These are phyloP conservation scores for Chondrus crispus DNA, from an alignment of 23 red algal genomes.

Conservation along the genomic window DNA sequence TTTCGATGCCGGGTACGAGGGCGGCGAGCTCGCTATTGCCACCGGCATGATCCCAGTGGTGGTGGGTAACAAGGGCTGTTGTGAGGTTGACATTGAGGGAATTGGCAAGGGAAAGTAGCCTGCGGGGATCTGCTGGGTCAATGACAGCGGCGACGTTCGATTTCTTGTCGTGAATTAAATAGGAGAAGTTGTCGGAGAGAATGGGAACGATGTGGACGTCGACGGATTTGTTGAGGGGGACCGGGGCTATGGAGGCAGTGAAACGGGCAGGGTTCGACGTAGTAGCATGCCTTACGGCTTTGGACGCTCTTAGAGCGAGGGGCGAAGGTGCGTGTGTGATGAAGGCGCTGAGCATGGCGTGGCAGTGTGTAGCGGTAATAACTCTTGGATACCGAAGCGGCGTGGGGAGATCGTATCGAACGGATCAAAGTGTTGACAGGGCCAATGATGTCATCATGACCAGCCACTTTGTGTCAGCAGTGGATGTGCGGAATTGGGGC, in stretches of 20 bases:
- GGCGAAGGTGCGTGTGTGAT: no score
- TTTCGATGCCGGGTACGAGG: slow-evolving; percentile 61
- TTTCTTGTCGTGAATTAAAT: slow-evolving; percentile 74
- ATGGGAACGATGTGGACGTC: slow-evolving; percentile 66
- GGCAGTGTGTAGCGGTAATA: no score
- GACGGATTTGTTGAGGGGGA: slow-evolving; percentile 26
- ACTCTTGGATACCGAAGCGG: no score
- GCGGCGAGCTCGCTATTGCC: slow-evolving; percentile 82
- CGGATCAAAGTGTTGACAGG: no score
- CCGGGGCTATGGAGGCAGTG: background rate
- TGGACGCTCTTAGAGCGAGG: no score
- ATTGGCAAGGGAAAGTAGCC: slow-evolving; percentile 53
- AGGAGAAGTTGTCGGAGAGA: slow-evolving; percentile 84
- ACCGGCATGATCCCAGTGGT: slow-evolving; percentile 96
- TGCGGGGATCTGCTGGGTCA: slow-evolving; percentile 76
- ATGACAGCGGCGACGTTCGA: slow-evolving; percentile 68
- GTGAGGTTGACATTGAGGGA: slow-evolving; percentile 40
- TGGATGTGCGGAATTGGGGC: no score
- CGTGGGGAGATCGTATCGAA: no score
- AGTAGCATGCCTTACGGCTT: no score
- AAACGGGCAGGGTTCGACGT: no score
- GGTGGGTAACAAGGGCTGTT: slow-evolving; percentile 78
- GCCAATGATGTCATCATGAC: no score
- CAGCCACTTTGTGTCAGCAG: no score
- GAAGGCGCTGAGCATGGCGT: no score